phyloP scores from a whole-genome alignment of 1,284 basidiomycete species.

The Heterobasidion occidentale region DNA sequence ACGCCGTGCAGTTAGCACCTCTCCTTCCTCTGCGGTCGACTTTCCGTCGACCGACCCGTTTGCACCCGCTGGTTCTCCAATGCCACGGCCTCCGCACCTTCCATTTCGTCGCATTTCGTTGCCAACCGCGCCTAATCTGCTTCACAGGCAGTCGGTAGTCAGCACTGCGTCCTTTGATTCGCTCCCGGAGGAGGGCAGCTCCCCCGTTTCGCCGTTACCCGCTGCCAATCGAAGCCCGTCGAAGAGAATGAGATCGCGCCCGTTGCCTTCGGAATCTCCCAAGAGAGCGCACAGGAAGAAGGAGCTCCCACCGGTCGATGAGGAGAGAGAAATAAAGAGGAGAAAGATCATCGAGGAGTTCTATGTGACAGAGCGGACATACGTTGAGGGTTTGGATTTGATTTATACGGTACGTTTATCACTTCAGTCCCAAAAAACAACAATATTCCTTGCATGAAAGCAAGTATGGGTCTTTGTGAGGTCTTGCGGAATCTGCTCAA shows the following conservation, averaged over 20 bases:
- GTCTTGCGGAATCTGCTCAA: background rate
- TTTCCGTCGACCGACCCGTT: slow-evolving; percentile 8
- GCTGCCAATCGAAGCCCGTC: slow-evolving; percentile 8
- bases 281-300: slow-evolving; percentile 19
- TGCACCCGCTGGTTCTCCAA: slow-evolving; percentile 2
- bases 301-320: slow-evolving; percentile 23
- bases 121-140: slow-evolving; percentile 45
- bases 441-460: background rate
- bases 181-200: slow-evolving; percentile 38
- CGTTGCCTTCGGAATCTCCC: slow-evolving; percentile 22
- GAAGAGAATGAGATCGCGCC: slow-evolving; percentile 12
- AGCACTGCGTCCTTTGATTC: slow-evolving; percentile 67
- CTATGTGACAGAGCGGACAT: slow-evolving; percentile 72
- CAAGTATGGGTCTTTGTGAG: background rate
- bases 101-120: slow-evolving; percentile 75
- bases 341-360: slow-evolving; percentile 64
- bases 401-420: slow-evolving; percentile 59
- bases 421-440: background rate
- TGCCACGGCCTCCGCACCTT: slow-evolving; percentile 33
- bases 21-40: background rate
- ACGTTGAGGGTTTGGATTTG: slow-evolving; percentile 73
- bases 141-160: slow-evolving; percentile 54
- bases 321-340: slow-evolving; percentile 29
- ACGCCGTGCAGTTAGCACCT: background rate
- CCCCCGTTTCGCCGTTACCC: slow-evolving; percentile 9